Evolutionary conservation across 176 grass and related monocot species (phyloP), one percentile per base, ranked within the genome.

Genomic region (Themeda triandra): DNA sequence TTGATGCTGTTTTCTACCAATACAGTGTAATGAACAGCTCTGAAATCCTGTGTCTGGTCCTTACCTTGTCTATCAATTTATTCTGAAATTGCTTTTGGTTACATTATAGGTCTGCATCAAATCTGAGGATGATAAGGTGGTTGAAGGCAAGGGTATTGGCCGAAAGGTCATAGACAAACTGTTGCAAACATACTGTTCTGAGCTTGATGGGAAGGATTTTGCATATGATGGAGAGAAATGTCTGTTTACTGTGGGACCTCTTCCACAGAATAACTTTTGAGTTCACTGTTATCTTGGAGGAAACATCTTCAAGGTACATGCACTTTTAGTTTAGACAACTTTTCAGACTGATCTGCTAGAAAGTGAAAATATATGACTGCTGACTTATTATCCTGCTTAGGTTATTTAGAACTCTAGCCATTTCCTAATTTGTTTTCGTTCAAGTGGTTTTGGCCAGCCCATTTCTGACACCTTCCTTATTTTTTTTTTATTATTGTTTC

Each of bases 211-310:
- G 63, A 98, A 98, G 79, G 84, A 91, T 37, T 95, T 98, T 87
- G 95, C 89, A 42, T 98, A 93, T 48, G 95, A 98, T 86, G 95
- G 95, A 30, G 92, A 94, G 59, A 98, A 95, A 83, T 93, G 84
- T 66, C 76, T 98, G 79, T 98, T 98, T 79, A 95, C 92, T 58
- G 88, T 95, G 45, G 95, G 92, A 3, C 86, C 90, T 81, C 82
- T 98, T 59, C 92, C 91, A 75, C 95, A 93, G 79, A 95, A 93
- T 40, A 95, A 90, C 70, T 98, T n/a, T 95, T 13, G 91, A 90
- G 63, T 98, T 98, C 74, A 85, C 85, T 66, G 82, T 98, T 86
- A 66, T 98, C 37, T 75, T 98, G 73, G 95, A 98, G 63, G 89
- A 93, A 83, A 85, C 92, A 83, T 89, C 91, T 81, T 28, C 86